Conservation (phyloP, 2,329 filamentous ascomycete species). For the Penicillium sp. region DNA sequence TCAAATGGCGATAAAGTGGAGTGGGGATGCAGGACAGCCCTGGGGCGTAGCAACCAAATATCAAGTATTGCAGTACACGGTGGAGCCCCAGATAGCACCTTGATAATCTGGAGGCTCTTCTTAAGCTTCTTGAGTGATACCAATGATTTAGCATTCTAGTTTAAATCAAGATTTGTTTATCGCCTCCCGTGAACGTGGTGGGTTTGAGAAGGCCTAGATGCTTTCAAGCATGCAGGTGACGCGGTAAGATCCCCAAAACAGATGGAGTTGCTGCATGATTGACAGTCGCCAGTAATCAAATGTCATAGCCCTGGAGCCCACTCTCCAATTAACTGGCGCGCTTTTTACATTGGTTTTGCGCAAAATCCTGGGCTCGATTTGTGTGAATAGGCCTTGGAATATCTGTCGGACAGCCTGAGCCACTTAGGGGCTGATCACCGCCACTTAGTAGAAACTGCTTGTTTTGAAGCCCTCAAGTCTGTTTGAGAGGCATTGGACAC, state of each 20-base stretch:
- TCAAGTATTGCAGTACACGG: neutral
- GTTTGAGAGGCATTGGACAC: neutral
- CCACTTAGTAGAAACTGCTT: neutral
- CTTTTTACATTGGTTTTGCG: neutral
- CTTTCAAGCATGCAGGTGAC: conserved; percentile 5
- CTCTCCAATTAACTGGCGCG: neutral
- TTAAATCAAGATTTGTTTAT: neutral
- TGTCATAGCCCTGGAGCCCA: neutral
- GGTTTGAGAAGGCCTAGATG: conserved; percentile 9
- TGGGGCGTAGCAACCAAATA: neutral
- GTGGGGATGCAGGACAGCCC: neutral
- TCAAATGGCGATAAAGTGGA: neutral
- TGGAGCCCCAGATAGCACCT: neutral
- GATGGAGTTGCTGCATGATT: neutral
- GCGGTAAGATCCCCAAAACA: conserved; percentile 6
- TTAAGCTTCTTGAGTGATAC: conserved; percentile 10
- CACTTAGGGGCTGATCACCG: neutral
- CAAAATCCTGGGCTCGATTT: neutral
- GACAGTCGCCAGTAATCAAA: neutral
- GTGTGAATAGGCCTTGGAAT: neutral
- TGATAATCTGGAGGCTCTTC: conserved; percentile 3
- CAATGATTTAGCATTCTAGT: neutral
- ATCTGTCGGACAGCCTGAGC: neutral
- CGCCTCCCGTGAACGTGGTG: neutral
- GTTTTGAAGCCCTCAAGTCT: neutral